phyloP scores from a whole-genome alignment of 1,139 yeast species.

The Candida freyschussii region DNA sequence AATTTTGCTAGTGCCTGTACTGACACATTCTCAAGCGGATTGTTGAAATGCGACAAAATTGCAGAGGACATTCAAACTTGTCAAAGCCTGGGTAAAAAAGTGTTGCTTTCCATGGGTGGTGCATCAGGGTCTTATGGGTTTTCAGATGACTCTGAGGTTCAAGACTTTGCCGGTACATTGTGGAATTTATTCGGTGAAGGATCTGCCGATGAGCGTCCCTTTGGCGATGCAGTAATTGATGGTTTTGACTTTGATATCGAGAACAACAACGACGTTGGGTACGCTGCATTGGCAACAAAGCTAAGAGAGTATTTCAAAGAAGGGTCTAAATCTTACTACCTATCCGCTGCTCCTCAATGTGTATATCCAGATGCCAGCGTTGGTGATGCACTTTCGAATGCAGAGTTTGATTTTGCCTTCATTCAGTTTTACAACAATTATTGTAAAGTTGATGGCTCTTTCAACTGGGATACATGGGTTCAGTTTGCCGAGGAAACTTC shows the following conservation, averaged over 20 bases:
- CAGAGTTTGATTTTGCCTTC: conserved; percentile 77
- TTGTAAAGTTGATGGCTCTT: conserved; percentile 54
- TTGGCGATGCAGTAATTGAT: conserved; percentile 60
- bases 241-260: conserved; percentile 76
- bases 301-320: conserved; percentile 54
- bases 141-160: conserved; percentile 54
- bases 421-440: conserved; percentile 92
- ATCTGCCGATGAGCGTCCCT: conserved; percentile 57
- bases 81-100: conserved; percentile 72
- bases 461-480: conserved; percentile 88
- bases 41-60: conserved; percentile 55
- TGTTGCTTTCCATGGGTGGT: conserved; percentile 84
- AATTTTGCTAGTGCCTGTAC: conserved; percentile 71
- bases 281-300: conserved; percentile 54
- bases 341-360: conserved; percentile 96
- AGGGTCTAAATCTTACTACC: conserved; percentile 62
- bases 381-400: conserved; percentile 58
- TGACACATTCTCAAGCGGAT: conserved; percentile 47
- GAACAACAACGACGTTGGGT: conserved; percentile 48
- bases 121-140: conserved; percentile 80
- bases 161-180: conserved; percentile 62
- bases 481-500: conserved; percentile 55
- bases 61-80: conserved; percentile 81
- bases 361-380: conserved; percentile 85
- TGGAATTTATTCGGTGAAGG: conserved; percentile 92